These are phyloP conservation scores for Somion occarium DNA, from an alignment of 1,284 basidiomycete genomes.

Conservation along the genomic window DNA sequence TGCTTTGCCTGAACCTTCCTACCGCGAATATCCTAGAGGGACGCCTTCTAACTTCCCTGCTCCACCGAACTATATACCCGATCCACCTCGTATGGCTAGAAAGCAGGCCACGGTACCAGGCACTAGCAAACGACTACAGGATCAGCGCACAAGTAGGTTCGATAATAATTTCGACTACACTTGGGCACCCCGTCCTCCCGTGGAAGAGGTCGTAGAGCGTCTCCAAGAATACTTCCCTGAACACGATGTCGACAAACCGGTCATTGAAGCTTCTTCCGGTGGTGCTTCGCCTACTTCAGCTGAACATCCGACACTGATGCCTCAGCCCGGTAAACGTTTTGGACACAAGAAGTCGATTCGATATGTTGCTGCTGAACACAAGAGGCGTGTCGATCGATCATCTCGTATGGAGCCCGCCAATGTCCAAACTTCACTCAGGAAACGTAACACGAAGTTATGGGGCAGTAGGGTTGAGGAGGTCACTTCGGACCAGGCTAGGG, in stretches of 20 bases:
- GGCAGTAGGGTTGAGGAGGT: slow-evolving; percentile 93
- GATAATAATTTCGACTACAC: slow-evolving; percentile 52
- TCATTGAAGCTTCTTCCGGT: slow-evolving; percentile 82
- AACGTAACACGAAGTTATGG: slow-evolving; percentile 95
- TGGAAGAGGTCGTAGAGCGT: slow-evolving; percentile 92
- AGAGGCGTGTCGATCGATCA: slow-evolving; percentile 60
- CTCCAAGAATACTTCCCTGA: slow-evolving; percentile 95
- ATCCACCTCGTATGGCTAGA: slow-evolving; percentile 12
- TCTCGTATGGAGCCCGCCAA: slow-evolving; percentile 46
- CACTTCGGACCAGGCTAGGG: slow-evolving; percentile 61
- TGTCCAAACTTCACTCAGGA: slow-evolving; percentile 55
- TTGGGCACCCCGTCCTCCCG: slow-evolving; percentile 87
- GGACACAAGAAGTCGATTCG: slow-evolving; percentile 87
- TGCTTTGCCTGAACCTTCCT: slow-evolving; percentile 16
- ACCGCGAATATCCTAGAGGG: slow-evolving; percentile 10
- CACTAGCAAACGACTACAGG: slow-evolving; percentile 25
- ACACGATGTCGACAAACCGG: slow-evolving; percentile 94
- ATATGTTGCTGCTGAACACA: slow-evolving; percentile 82
- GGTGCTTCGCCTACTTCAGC: slow-evolving; percentile 72
- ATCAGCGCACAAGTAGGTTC: slow-evolving; percentile 53
- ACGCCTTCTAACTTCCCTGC: slow-evolving; percentile 19
- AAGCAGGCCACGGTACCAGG: slow-evolving; percentile 10
- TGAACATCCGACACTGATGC: slow-evolving; percentile 44
- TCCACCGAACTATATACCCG: slow-evolving; percentile 20
- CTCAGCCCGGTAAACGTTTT: slow-evolving; percentile 33